These are phyloP conservation scores for Orbilia brochopaga DNA, from an alignment of 2,329 filamentous ascomycete species.

Conservation along the genomic window DNA sequence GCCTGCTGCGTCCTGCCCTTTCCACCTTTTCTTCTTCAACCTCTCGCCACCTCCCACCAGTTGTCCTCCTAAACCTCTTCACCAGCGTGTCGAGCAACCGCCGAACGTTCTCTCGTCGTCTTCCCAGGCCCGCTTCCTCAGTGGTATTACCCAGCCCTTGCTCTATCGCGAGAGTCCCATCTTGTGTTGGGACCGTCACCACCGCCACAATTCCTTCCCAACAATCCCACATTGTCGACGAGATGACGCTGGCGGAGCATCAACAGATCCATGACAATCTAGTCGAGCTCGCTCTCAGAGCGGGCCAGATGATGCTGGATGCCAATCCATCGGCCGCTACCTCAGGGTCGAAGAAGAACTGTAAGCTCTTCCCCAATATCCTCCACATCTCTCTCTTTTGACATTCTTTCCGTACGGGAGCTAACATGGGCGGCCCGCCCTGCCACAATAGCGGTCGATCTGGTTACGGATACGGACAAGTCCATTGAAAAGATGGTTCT, in stretches of 20 bases:
- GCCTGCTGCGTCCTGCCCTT: background rate
- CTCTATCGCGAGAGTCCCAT: slow-evolving; percentile 37
- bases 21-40: background rate
- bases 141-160: slow-evolving; percentile 1
- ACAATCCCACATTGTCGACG: slow-evolving; percentile 34
- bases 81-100: slow-evolving; percentile 1
- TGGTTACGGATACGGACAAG: slow-evolving; percentile 72
- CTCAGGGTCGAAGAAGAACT: slow-evolving; percentile 70
- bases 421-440: slow-evolving; percentile 41
- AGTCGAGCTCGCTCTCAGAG: slow-evolving; percentile 67
- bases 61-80: background rate
- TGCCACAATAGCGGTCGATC: slow-evolving; percentile 65
- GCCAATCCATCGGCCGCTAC: slow-evolving; percentile 61
- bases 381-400: background rate
- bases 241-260: slow-evolving; percentile 50
- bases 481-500: slow-evolving; percentile 70
- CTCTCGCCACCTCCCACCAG: slow-evolving; percentile 11
- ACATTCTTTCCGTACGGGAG: background rate
- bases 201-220: slow-evolving; percentile 50
- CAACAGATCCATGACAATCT: slow-evolving; percentile 65
- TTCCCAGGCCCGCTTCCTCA: background rate
- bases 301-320: slow-evolving; percentile 59
- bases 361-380: slow-evolving; percentile 57
- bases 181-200: slow-evolving; percentile 33
- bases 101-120: slow-evolving; percentile 2